Base-by-base conservation (phyloP, 1,284 basidiomycete genomes). In the Rhizoctonia solani region DNA sequence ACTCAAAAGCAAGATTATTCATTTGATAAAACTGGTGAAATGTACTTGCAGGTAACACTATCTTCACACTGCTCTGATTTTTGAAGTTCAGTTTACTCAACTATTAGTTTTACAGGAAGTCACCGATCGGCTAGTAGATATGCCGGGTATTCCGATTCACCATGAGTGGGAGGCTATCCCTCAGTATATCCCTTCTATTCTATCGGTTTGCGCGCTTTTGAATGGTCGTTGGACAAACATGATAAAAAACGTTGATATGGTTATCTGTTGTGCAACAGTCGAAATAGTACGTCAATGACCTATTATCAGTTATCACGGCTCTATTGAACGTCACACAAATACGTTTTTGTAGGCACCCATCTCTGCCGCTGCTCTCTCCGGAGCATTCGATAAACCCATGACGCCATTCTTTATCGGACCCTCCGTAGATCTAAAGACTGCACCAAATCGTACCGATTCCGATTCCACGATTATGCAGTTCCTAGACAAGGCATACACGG, bases 401-500 rank as follows among this genome's bases (percentile, higher is more conserved):
- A 23, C n/a, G 14, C 37, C 49, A 2, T 65, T 65, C 29, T 53
- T 34, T 30, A 39, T 49, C 11, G 59, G 59, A 14, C 50, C 49
- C 2, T 32, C 59, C 13, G 50, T 39, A 0, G 59, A 65, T 30
- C 25, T 53, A 4, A 34, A 34, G n/a, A 47, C 59, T 37, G 9
- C 37, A 16, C 6, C 49, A 9, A 21, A 25, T 13, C 19, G 13
- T 9, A 21, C 39, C 27, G 30, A 67, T 23, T n/a, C 41, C 19
- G 19, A 16, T 16, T 16, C 41, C 5, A 56, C 67, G 1, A 27
- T 39, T 9, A 30, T 41, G 4, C 32, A 27, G 11, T 68, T 68
- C 52, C 52, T 68, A 39, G 44, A 65, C 67, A 30, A 34, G 19
- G 49, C 58, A 52, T 63, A 63, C 29, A 54, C 42, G 9, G 52